Conservation (phyloP, 164 flowering plant species). For the Nelumbo lutea region DNA sequence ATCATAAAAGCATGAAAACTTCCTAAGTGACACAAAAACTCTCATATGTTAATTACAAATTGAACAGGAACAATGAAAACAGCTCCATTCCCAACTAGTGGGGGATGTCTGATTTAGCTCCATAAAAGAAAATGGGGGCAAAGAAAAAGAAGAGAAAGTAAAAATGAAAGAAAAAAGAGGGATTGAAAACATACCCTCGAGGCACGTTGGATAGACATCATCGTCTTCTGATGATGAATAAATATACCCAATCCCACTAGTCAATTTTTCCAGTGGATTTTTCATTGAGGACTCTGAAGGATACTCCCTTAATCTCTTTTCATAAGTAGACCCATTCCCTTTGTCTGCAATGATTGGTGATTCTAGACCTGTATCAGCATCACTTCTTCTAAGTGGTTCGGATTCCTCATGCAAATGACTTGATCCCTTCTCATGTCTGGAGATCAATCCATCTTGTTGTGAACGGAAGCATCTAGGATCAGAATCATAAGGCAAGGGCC, state of each 20-base stretch:
- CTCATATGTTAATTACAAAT: not conserved
- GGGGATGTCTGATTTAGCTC: no score
- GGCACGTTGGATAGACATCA: constrained; percentile 97
- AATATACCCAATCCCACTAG: constrained; percentile 36
- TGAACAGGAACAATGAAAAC: not conserved
- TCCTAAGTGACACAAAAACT: not conserved
- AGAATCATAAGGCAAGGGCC: constrained; percentile 92
- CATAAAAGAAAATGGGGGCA: no score
- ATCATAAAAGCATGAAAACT: not conserved
- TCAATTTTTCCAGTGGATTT: constrained; percentile 36
- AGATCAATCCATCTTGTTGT: constrained; percentile 17
- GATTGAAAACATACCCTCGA: constrained; percentile 57
- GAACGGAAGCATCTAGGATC: constrained; percentile 64
- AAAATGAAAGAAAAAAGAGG: no score
- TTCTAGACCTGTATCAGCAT: constrained; percentile 39
- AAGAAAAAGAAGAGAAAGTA: no score
- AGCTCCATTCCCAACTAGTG: not conserved
- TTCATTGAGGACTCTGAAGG: constrained; percentile 44
- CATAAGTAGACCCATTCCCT: constrained; percentile 50
- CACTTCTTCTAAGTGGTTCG: constrained; percentile 61
- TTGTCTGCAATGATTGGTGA: constrained; percentile 40
- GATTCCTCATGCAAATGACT: constrained; percentile 82
- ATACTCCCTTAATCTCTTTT: constrained; percentile 49
- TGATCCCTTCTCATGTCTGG: constrained; percentile 14
- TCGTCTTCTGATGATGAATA: constrained; percentile 86